Base-by-base conservation (phyloP, 176 grass and related monocot species). In the Typha latifolia region DNA sequence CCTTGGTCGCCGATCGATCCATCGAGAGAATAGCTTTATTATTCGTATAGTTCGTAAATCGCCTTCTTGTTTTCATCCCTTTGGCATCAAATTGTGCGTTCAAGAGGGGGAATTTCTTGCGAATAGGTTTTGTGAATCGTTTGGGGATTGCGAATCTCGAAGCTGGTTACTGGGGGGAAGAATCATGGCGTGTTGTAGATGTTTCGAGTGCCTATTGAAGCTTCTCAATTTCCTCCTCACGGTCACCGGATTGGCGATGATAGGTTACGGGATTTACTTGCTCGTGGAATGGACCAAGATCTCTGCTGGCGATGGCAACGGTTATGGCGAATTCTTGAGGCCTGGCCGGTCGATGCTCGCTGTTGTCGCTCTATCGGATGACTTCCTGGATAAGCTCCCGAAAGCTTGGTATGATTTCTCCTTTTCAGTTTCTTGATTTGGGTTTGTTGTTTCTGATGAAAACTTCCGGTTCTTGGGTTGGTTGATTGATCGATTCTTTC, bases 161-260 rank as follows among this genome's bases (percentile, higher is more conserved):
- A 59, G 62, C 62, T 71, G 79, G 20, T 87, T 70, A 18, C 18
- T 14, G 62, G 55, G 55, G 62, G n/a, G 61, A 52, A 26, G 29
- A 19, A 89, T 84, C 88, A 84, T 81, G 84, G 82, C 83, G 63
- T 97, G 93, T 68, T 70, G 83, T 61, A 85, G 93, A 16, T 97
- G 80, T 79, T 89, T 88, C 68, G 85, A 87, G 64, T 97, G 85
- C 75, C 72, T 97, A 47, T 80, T 97, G 66, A 92, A 78, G 88
- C 80, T 97, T 73, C 77, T 97, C 48, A 97, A 97, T 65, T 92
- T 97, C 53, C 34, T 97, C 63, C 89, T 97, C 61, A 82, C 83
- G 47, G 50, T 86, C 34, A 80, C 85, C 51, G 93, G 93, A 47
- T 82, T 97, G 50, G 82, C 93, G 68, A 91, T 96, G 85, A 71